Evolutionary conservation across 2,329 filamentous ascomycete species (phyloP).

Genomic region (Penicillium sp.): DNA sequence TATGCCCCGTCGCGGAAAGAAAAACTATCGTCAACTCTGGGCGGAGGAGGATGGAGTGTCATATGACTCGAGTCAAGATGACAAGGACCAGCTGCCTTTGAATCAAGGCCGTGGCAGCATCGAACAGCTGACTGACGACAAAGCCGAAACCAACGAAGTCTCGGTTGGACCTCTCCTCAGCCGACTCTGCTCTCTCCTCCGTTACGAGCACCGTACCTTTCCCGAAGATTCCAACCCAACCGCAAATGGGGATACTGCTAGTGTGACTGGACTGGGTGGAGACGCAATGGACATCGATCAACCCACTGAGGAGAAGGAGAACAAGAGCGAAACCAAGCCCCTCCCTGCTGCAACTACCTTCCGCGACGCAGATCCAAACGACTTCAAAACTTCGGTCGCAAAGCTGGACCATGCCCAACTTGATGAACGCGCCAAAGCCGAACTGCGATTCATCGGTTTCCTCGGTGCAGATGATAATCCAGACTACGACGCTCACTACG

Average conservation of each 20-base stretch:
- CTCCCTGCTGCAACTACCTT: constrained; percentile 74
- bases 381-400: constrained; percentile 75
- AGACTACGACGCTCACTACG: constrained; percentile 85
- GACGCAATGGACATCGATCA: constrained; percentile 53
- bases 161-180: constrained; percentile 84
- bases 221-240: constrained; percentile 55
- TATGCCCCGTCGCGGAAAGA: constrained; percentile 79
- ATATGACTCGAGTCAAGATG: constrained; percentile 64
- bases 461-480: constrained; percentile 68
- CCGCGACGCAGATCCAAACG: constrained; percentile 70
- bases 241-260: constrained; percentile 47
- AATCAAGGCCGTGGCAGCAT: constrained; percentile 84
- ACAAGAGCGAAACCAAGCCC: constrained; percentile 38
- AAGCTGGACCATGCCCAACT: constrained; percentile 83
- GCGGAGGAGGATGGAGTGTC: constrained; percentile 85
- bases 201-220: constrained; percentile 63
- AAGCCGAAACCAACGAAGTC: constrained; percentile 84
- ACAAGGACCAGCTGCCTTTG: constrained; percentile 66
- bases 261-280: constrained; percentile 40
- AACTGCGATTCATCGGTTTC: constrained; percentile 87
- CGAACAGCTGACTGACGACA: constrained; percentile 80
- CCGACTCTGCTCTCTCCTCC: constrained; percentile 75
- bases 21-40: constrained; percentile 88
- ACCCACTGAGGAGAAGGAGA: constrained; percentile 47
- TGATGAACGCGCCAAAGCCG: constrained; percentile 87